Conservation (phyloP, 2,329 filamentous ascomycete genomes). For the Ophiostoma angusticollis region DNA sequence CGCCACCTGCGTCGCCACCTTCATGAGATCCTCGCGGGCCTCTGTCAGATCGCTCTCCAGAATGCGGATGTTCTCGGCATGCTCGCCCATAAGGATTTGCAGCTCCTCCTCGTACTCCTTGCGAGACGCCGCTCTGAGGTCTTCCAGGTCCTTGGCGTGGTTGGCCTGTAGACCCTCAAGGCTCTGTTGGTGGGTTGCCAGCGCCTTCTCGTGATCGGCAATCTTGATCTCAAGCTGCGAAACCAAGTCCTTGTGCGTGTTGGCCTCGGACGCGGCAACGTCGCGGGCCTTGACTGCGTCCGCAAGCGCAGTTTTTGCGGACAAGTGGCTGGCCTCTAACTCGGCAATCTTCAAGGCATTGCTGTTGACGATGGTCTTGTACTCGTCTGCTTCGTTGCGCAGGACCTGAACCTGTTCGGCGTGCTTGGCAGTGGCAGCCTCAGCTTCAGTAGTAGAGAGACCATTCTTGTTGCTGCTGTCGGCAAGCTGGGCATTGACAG, state of each 20-base stretch:
- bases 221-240: constrained; percentile 46
- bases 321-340: constrained; percentile 59
- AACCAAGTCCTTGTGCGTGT: constrained; percentile 35
- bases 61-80: constrained; percentile 40
- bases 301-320: constrained; percentile 54
- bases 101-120: constrained; percentile 45
- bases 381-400: constrained; percentile 65
- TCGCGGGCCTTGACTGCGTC: constrained; percentile 44
- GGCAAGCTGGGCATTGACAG: constrained; percentile 39
- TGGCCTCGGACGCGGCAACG: constrained; percentile 31
- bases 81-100: constrained; percentile 45
- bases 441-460: constrained; percentile 13
- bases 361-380: constrained; percentile 58
- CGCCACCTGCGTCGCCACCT: constrained; percentile 50
- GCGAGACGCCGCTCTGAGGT: constrained; percentile 35
- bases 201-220: constrained; percentile 42
- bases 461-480: constrained; percentile 18
- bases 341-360: constrained; percentile 59
- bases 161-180: constrained; percentile 35
- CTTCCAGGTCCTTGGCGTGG: constrained; percentile 37
- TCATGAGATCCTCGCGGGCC: constrained; percentile 53
- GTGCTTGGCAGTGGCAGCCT: constrained; percentile 33
- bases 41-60: constrained; percentile 51
- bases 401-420: constrained; percentile 47
- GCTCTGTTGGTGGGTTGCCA: constrained; percentile 40